Percentiles rank a stretch among this genome's conserved stretches.
Conservation (phyloP, 1,284 basidiomycete species). For the Ustilago lituana region DNA sequence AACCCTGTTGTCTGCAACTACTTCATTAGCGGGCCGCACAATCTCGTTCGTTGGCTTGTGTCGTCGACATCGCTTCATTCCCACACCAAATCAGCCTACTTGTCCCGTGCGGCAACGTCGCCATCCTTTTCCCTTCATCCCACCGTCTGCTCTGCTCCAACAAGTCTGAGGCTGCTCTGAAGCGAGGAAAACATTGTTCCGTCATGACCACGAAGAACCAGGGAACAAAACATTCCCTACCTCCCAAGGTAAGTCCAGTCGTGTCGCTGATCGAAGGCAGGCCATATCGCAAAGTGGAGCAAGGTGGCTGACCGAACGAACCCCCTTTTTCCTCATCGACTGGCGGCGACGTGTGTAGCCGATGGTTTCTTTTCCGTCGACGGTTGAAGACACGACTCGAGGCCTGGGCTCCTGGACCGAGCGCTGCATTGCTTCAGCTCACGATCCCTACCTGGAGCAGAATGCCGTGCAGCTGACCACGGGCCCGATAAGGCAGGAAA, state of each 20-base stretch:
- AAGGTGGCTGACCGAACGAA: too few relatives aligned
- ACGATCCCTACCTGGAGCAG: slow-evolving; percentile 18
- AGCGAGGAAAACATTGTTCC: slow-evolving; percentile 1
- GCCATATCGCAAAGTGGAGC: too few relatives aligned
- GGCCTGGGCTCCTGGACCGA: slow-evolving; percentile 9
- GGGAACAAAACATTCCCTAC: slow-evolving; percentile 40
- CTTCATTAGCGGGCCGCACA: slow-evolving; percentile 16
- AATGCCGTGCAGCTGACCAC: neutral
- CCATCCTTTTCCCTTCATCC: slow-evolving; percentile 9
- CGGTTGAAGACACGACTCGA: slow-evolving; percentile 6
- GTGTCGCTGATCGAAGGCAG: neutral
- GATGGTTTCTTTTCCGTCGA: slow-evolving; percentile 8
- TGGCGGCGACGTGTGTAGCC: too few relatives aligned
- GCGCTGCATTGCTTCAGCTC: neutral
- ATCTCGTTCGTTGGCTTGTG: slow-evolving; percentile 1
- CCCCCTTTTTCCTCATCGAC: too few relatives aligned
- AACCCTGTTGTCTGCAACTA: slow-evolving; percentile 5
- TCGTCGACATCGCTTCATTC: slow-evolving; percentile 11
- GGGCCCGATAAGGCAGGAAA: slow-evolving; percentile 12
- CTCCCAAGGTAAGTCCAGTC: slow-evolving; percentile 34
- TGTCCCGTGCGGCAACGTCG: slow-evolving; percentile 16
- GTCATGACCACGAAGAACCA: slow-evolving; percentile 33
- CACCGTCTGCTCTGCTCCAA: slow-evolving; percentile 6
- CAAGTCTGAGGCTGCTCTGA: slow-evolving; percentile 6
- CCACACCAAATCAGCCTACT: slow-evolving; percentile 1